Base-by-base conservation (phyloP, 441 rosid species). In the Euphorbia corollata region DNA sequence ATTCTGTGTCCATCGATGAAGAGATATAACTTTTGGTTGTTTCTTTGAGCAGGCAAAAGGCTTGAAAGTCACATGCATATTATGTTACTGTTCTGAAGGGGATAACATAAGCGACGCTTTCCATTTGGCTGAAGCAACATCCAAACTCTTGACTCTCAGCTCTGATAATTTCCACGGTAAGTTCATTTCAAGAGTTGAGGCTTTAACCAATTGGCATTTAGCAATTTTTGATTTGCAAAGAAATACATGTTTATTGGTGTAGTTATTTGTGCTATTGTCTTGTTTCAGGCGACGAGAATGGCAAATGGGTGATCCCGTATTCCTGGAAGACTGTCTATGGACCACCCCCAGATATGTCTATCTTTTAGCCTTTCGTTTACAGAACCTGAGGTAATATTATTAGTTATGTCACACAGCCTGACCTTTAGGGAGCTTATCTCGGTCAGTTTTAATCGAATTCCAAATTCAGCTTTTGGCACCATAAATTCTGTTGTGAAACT, bases 11-110 rank as follows among this genome's bases (percentile, higher is more conserved):
- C 0, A 30, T 34, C n/a, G 22, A 53, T 38, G 15, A 58, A 2
- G 20, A 48, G 7, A 48, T 32, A 48, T 72, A 22, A 71, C 76
- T 75, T 59, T 23, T 27, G 34, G 65, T 54, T 71, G 19, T 70
- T 61, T 51, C 16, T 75, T 63, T 43, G 67, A 74, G 71, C 83
- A 93, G 96, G 97, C 91, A 65, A 84, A 79, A 74, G 96, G 93
- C 10, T 75, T 93, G 80, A 87, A 83, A 66, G 90, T 86, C 68
- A 87, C 92, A 38, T 89, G 97, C 80, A 71, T 91, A 71, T 68
- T 93, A 57, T 87, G 92, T 75, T 87, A 93, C 81, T 93, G 99
- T 80, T 89, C 96, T 0, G 97, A 93, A 83, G 99, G 97, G 67
- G 96, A 93, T 80, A 93, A 91, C 80, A 85, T 82, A 66, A 75